Base-by-base conservation (phyloP, 371 early-diverging fungal genomes). In the Syncephalastrum racemosum region DNA sequence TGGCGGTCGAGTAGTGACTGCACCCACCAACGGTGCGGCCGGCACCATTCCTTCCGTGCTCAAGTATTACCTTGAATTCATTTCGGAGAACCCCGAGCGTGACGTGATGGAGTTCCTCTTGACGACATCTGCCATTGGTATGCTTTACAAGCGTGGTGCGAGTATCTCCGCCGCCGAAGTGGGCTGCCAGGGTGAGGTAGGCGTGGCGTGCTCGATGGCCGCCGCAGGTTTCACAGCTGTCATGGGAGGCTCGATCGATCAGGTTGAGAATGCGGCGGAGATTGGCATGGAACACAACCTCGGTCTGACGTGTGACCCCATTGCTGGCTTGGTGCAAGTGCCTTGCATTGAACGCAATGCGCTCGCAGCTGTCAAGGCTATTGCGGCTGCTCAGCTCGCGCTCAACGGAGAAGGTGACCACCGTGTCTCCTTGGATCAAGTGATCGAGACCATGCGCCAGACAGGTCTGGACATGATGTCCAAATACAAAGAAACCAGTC, bases 321-420 rank as follows among this genome's bases (percentile, higher is more conserved):
- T 94, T 53, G 88, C 85, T 61, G 97, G 97, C 1, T 73, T 95
- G 52, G 97, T 96, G 8, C 92, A 93, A 73, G 95, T 97, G 53
- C 97, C 97, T n/a, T 97, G 97, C 68, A 95, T 97, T 50, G 97
- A 97, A 62, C 83, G 97, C 47, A 97, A 97, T 56, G 96, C 97
- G 0, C 60, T 97, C 19, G 97, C 93, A 2, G 95, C 96, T 1
- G 95, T 95, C 45, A 97, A 97, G 75, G 96, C 97, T 15, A 89
- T 95, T 48, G 91, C 95, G 4, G 95, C 97, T 12, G 94, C 96
- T 2, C 97, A 97, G 68, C 72, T 97, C 58, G 95, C 96, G 2
- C 70, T 97, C 54, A 91, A 94, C 57, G 94, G 94, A 12, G 94
- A 95, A 64, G 96, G 96, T 20, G 75, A 71, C 39, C 94, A 94